Percentiles rank a stretch among this genome's conserved stretches.
Evolutionary conservation across 768 basidiomycete species (phyloP).

Genomic region (Amanita thiersii): DNA sequence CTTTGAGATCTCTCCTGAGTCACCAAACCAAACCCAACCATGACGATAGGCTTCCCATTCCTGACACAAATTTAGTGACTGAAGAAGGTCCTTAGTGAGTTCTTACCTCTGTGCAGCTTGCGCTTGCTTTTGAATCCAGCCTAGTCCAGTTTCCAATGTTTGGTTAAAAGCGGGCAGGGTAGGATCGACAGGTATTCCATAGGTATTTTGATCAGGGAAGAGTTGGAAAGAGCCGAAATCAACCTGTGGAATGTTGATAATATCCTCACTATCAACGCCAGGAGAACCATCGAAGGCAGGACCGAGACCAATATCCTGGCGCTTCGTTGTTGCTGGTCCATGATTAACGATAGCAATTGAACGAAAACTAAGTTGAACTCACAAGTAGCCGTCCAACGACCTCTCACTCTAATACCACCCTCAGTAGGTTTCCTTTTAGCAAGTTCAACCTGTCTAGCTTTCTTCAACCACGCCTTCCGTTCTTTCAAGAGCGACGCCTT

Average conservation of each 20-base stretch:
- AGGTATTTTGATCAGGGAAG: conserved; percentile 62
- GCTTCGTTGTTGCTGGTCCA: conserved; percentile 34
- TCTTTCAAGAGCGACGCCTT: conserved; percentile 38
- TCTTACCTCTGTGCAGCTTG: conserved; percentile 35
- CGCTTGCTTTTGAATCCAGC: conserved; percentile 49
- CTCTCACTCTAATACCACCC: conserved; percentile 44
- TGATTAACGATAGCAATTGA: conserved; percentile 7
- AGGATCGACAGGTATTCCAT: conserved; percentile 36
- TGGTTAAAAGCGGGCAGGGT: conserved; percentile 44
- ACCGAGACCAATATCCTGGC: conserved; percentile 37
- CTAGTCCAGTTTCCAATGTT: conserved; percentile 37
- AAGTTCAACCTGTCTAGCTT: conserved; percentile 25
- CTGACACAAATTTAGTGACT: conserved; percentile 23
- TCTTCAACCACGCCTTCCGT: conserved; percentile 40
- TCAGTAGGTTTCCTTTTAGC: conserved; percentile 20
- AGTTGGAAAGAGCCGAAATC: conserved; percentile 53
- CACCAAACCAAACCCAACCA: conserved; percentile 57
- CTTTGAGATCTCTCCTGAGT: conserved; percentile 40
- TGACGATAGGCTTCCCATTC: conserved; percentile 43
- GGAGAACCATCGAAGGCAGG: conserved; percentile 52
- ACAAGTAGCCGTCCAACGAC: conserved; percentile 53
- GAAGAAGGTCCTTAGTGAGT: not conserved
- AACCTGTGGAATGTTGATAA: conserved; percentile 46
- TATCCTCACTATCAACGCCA: conserved; percentile 63
- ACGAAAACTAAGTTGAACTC: conserved; percentile 12